phyloP scores from a whole-genome alignment of 2,329 filamentous ascomycete species.

The Ceratocystis lukuohia region DNA sequence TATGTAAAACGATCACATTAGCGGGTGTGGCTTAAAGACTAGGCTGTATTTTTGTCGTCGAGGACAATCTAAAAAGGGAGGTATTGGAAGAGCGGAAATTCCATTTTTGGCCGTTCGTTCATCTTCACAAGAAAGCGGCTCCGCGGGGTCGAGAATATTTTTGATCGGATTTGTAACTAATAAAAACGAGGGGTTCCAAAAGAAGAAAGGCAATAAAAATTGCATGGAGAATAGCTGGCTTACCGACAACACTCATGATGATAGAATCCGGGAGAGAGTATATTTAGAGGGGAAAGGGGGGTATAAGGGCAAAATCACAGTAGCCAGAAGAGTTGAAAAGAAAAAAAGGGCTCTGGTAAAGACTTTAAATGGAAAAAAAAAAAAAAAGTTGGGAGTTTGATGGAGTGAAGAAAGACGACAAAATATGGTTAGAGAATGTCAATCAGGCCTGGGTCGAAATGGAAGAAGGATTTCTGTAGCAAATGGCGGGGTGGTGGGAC shows the following conservation, averaged over 20 bases:
- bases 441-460: conserved; percentile 5
- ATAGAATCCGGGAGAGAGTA: conserved; percentile 15
- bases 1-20: conserved; percentile 22
- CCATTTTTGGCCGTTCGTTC: neutral
- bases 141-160: conserved; percentile 13
- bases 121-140: neutral
- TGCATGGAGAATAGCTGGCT: neutral
- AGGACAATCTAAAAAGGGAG: too few species aligned
- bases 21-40: neutral
- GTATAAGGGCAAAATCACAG: neutral
- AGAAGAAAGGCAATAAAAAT: neutral
- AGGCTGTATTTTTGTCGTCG: too few species aligned
- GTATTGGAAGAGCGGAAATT: neutral
- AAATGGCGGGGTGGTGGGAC: conserved; percentile 13
- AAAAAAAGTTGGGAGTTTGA: conserved; percentile 14
- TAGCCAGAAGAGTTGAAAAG: conserved; percentile 8
- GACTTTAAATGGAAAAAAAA: conserved; percentile 13
- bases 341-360: conserved; percentile 14
- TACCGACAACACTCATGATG: conserved; percentile 20
- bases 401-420: conserved; percentile 8
- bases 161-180: conserved; percentile 7
- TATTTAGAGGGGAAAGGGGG: neutral
- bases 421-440: conserved; percentile 15
- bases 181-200: conserved; percentile 6
- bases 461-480: conserved; percentile 17